These are phyloP conservation scores for Flaveria ramosissima DNA, from an alignment of 129 eudicot genomes.

Conservation along the genomic window DNA sequence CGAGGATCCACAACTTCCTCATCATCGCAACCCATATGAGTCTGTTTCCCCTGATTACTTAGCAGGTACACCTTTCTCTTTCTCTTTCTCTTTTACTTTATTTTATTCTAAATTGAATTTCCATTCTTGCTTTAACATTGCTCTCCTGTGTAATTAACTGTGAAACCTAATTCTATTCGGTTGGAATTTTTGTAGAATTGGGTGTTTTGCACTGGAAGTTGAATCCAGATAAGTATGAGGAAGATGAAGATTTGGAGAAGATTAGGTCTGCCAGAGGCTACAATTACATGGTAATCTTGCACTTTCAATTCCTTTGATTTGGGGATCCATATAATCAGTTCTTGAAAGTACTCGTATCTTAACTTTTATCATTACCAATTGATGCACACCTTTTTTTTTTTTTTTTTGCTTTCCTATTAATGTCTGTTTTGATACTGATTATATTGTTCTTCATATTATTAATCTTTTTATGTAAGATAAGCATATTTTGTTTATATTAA, in stretches of 20 bases:
- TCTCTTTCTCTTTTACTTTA: too few species aligned
- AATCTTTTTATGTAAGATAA: too few species aligned
- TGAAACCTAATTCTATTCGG: not conserved
- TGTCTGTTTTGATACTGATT: too few species aligned
- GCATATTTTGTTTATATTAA: too few species aligned
- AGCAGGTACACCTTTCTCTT: constrained; percentile 37
- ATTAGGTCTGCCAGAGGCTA: constrained; percentile 79
- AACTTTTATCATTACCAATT: too few species aligned
- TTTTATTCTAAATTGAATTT: not conserved
- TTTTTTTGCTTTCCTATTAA: too few species aligned
- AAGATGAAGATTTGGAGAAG: constrained; percentile 65
- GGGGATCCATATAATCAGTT: not conserved
- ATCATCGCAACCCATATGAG: constrained; percentile 58
- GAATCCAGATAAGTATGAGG: constrained; percentile 70
- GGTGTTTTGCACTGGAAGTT: constrained; percentile 86
- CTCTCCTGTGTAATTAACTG: too few species aligned
- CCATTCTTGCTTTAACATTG: too few species aligned
- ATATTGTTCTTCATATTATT: too few species aligned
- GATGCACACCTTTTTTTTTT: too few species aligned
- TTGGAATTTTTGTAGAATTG: constrained; percentile 37
- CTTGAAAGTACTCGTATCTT: too few species aligned
- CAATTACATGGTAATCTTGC: constrained; percentile 62
- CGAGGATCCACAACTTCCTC: constrained; percentile 85
- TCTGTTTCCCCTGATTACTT: constrained; percentile 61
- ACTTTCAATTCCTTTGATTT: not conserved